Evolutionary conservation across 495 filamentous ascomycete species (phyloP), one percentile per base, ranked within the genome.

Genomic region (Hypoxylon cercidicola): DNA sequence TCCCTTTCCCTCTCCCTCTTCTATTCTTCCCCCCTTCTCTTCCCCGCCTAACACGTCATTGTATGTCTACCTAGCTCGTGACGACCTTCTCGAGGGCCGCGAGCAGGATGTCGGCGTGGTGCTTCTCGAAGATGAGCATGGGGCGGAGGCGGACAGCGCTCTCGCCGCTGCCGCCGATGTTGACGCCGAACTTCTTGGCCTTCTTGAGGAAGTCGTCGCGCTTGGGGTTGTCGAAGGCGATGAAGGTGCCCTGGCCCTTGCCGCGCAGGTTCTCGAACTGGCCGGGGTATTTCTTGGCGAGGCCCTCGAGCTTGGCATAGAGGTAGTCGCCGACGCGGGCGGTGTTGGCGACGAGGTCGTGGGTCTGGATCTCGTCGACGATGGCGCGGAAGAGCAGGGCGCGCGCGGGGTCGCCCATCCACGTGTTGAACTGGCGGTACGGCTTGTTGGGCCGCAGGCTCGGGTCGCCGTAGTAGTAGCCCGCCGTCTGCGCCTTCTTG

Each of bases 381-480:
- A 99, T 97, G 66, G 90, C 92, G 55, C 90, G 86, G 88, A 97
- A 99, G 60, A 98, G 84, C 60, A 98, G 80, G 8, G 92, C 93
- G 47, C 92, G 88, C 9, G 91, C 88, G 25, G 95, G 95, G 79
- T 99, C 95, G 74, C 95, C 95, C 93, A 99, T 97, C 95, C 95
- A 99, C 59, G 96, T 99, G 81, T 99, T 99, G 82, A 98, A 99
- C 79, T 99, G 95, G 49, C 95, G 88, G 85, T 97, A 98, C n/a
- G 95, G 93, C 84, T 94, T 94, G 82, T 97, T 97, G 47, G 95
- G 95, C n/a, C 93, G 85, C 59, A 99, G 84, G 45, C 89, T 85
- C 15, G 87, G 85, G 82, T 96, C 90, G 25, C 93, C 92, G 73
- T 85, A 99, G 83, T 97, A 99, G 85, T 96, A 99, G 30, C 95